Base-by-base conservation (phyloP, 2,329 filamentous ascomycete genomes). In the Fusarium nanum region DNA sequence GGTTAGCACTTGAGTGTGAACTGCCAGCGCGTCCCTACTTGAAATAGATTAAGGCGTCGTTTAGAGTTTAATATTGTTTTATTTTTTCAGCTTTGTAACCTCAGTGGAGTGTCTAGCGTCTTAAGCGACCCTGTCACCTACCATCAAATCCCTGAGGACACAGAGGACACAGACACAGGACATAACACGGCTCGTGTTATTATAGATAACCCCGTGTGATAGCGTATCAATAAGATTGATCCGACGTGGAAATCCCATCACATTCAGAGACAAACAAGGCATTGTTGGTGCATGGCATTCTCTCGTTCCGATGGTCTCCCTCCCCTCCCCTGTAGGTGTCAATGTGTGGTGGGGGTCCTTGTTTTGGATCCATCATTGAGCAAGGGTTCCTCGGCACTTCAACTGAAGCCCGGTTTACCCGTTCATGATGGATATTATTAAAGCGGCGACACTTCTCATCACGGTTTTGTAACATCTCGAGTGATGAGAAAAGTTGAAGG, bases 31-130 rank as follows among this genome's bases (percentile, higher is more conserved):
- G n/a, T 41, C 49, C 49, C 49, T 53, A 37, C 49, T 41, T 22
- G 49, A 53, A 41, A 53, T 40, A 41, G 49, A 53, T 53, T 53
- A 53, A 42, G 37, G 34, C 49, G 37, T 53, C 49, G 23, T 53
- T 52, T 53, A 53, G 49, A 53, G 49, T 53, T 53, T 42, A 53
- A 53, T 42, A 53, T 41, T 42, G 23, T 53, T 27, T 34, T 42
- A 53, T 53, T 41, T 53, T 53, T 28, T 53, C 49, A 53, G 49
- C 49, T 53, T 53, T 27, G 25, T n/a, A n/a, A 53, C 49, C 13
- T 28, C 41, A 18, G 49, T 53, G 49, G 49, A 25, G 49, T 41
- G 49, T 18, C 5, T 23, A 28, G 37, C 11, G 23, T 11, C 34
- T 37, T 28, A 53, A 53, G 37, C 49, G 49, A 53, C 28, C 49